Evolutionary conservation across 1,284 basidiomycete genomes (phyloP).

Genomic region (Ceratobasidium sp.): DNA sequence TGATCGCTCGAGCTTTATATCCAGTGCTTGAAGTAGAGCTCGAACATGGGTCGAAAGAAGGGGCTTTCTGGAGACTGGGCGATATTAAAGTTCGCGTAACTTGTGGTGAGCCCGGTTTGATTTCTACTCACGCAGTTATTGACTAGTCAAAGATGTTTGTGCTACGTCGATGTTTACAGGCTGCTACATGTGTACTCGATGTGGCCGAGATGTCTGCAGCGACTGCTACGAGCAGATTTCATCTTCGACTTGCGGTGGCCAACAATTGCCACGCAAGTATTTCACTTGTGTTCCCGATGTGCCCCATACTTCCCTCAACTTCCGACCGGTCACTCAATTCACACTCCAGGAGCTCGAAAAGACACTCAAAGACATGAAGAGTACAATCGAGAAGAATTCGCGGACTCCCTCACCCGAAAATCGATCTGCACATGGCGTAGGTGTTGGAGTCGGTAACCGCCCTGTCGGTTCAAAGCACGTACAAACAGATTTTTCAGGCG

Average conservation of each 20-base stretch:
- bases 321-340: conserved; percentile 86
- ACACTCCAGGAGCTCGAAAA: conserved; percentile 72
- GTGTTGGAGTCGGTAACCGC: conserved; percentile 8
- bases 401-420: conserved; percentile 48
- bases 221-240: conserved; percentile 82
- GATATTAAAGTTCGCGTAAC: conserved; percentile 85
- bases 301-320: conserved; percentile 70
- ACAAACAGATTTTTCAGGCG: conserved; percentile 57
- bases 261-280: conserved; percentile 57
- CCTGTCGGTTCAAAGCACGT: conserved; percentile 63
- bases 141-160: conserved; percentile 77
- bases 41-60: conserved; percentile 71
- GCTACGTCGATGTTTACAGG: conserved; percentile 91
- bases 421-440: background rate
- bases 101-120: conserved; percentile 88
- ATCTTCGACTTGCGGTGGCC: conserved; percentile 58
- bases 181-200: conserved; percentile 88
- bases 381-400: conserved; percentile 60
- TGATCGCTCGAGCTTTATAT: conserved; percentile 77
- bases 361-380: conserved; percentile 76
- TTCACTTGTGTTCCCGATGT: conserved; percentile 71
- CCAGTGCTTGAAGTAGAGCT: conserved; percentile 78
- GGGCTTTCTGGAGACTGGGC: conserved; percentile 76
- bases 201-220: conserved; percentile 89
- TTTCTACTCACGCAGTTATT: conserved; percentile 70